Evolutionary conservation across 2,329 filamentous ascomycete species (phyloP), one percentile per base, ranked within the genome.

Genomic region (Aspergillus sp.): DNA sequence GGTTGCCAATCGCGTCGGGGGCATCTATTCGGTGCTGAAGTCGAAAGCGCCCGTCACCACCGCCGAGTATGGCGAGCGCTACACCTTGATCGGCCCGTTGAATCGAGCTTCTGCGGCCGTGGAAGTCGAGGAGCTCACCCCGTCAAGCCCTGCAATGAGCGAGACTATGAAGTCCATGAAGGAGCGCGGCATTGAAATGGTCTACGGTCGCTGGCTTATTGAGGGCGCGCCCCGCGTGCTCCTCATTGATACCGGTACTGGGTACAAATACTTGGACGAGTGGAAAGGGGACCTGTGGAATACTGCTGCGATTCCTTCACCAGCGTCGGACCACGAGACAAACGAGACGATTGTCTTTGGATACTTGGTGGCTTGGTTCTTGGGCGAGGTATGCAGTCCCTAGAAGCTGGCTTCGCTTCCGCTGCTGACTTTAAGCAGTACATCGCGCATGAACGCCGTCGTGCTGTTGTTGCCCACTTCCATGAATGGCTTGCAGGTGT

Each of bases 1-100:
- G 76, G 95, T 98, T 67, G 95, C 95, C 61, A 96, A 98, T 82
- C 87, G 95, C 84, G 95, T 99, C 61, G 95, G 95, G 71, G 95
- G 95, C 69, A 99, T 99, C 79, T 99, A 99, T 82, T 98, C 93
- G 15, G 95, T 99, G 64, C 88, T 99, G 78, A 99, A 99, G 78
- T 99, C 95, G 61, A 99, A 99, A 78, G 93, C 95, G 38, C 93
- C 95, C 50, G 95, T 98, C 61, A 98, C 95, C 43, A 97, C 93
- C 1, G 92, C 92, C 60, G 95, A 99, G 77, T 99, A 98, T 95
- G 95, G 95, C 76, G 92, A 96, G 59, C 87, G 91, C 65, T 99
- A 99, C 78, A 96, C 91, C 26, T 85, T 98, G 64, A 93, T 99
- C 74, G 95, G 95, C 2, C 95, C 95, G 57, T 87, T 96, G 73